Conservation (phyloP, 192 early-diverging fungal genomes). For the Rhizophagus prolifer region DNA sequence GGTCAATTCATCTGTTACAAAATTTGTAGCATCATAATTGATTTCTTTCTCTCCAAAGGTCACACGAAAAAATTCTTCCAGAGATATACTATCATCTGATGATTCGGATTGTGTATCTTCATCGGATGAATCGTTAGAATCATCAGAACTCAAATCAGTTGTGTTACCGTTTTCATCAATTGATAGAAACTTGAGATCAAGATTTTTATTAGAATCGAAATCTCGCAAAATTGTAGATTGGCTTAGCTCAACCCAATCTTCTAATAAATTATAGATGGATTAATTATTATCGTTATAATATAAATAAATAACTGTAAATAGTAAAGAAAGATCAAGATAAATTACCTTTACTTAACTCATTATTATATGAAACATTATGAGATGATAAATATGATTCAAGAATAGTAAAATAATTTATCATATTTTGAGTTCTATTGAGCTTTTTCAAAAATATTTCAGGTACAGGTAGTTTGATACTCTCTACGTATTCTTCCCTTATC, state of each 20-base stretch:
- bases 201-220: too few relatives aligned
- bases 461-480: neutral
- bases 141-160: neutral
- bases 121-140: neutral
- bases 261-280: neutral
- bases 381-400: neutral
- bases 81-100: neutral
- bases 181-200: too few relatives aligned
- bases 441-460: neutral
- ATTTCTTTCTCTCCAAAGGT: neutral
- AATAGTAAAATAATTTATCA: neutral
- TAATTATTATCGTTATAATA: neutral
- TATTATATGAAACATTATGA: neutral
- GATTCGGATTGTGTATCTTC: neutral
- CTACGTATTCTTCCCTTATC: neutral
- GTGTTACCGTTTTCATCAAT: too few relatives aligned
- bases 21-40: neutral
- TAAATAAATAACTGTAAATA: neutral
- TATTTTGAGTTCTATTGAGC: neutral
- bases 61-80: neutral
- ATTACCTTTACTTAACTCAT: neutral
- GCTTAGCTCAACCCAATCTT: too few relatives aligned
- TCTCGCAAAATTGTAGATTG: neutral
- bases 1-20: slow-evolving; percentile 1
- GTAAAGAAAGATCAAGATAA: neutral